Evolutionary conservation across 116 monocot genomes (phyloP).

Genomic region (Iris pallida): DNA sequence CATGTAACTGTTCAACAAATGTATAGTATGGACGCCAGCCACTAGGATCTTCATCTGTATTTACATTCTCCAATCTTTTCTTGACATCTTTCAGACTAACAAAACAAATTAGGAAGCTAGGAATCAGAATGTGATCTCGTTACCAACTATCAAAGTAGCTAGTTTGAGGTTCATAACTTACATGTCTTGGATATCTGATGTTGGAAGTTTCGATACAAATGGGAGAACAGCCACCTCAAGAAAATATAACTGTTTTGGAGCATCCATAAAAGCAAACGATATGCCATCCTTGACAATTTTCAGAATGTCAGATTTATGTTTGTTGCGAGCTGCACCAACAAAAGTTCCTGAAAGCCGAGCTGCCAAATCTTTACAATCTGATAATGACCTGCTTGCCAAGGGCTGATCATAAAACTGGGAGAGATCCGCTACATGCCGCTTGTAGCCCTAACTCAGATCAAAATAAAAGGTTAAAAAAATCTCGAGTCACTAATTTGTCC

Average conservation of each 20-base stretch:
- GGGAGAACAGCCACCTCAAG: conserved; percentile 75
- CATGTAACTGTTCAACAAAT: conserved; percentile 62
- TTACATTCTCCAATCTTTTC: conserved; percentile 62
- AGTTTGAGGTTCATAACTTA: conserved; percentile 26
- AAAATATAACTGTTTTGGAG: conserved; percentile 72
- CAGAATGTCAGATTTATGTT: conserved; percentile 62
- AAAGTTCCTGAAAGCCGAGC: conserved; percentile 68
- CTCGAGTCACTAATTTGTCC: neutral
- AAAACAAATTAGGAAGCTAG: conserved; percentile 4
- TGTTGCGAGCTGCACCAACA: conserved; percentile 67
- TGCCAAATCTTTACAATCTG: conserved; percentile 77
- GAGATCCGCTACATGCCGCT: conserved; percentile 40
- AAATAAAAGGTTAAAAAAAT: conserved; percentile 1
- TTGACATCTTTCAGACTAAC: conserved; percentile 70
- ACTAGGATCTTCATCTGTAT: conserved; percentile 72
- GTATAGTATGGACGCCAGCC: conserved; percentile 76
- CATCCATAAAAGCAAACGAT: conserved; percentile 70
- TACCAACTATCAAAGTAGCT: neutral
- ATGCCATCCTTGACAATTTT: conserved; percentile 77
- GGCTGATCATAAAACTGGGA: conserved; percentile 34
- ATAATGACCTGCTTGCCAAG: conserved; percentile 47
- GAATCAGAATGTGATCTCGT: conserved; percentile 1
- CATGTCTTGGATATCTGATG: conserved; percentile 65
- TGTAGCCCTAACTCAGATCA: conserved; percentile 39
- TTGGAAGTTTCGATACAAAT: conserved; percentile 70